Evolutionary conservation across 2,329 filamentous ascomycete species (phyloP), one percentile per base, ranked within the genome.

Genomic region (Neofusicoccum kwambonambiense): DNA sequence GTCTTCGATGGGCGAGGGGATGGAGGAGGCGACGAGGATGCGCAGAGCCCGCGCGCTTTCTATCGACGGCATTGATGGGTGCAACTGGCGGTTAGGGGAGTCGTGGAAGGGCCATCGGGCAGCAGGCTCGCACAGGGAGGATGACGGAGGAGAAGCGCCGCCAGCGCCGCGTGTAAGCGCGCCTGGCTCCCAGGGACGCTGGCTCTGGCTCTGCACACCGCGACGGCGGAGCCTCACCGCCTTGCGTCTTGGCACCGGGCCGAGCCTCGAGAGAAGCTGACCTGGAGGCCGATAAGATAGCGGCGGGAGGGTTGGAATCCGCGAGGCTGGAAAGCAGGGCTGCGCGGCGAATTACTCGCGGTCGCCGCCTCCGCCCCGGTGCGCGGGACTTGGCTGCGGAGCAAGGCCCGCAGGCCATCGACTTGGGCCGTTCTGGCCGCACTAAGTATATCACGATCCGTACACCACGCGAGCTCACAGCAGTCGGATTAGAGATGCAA

Each of bases 41-140:
- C 60, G 65, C 57, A 67, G 52, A 44, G 64, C 56, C 39, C 64
- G 57, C 34, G 56, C 45, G 27, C 45, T 42, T 31, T 63, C 65
- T 47, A 49, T 42, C 57, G 63, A 47, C 31, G 63, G 22, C 45
- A 88, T 85, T 34, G 54, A 52, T 8, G 47, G 37, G 4, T 66
- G 27, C 12, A 17, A n/a, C 39, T 17, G 44, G 63, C 7, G 35
- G 42, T 42, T 39, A 39, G 19, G 62, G 62, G 41, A 22, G 42
- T 7, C 31, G 52, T 35, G 31, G 22, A n/a, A 42, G 19, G 47
- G 49, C 45, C 22, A 51, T 41, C 8, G 41, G 35, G 52, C n/a
- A 56, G 54, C 39, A 34, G 12, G 52, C 52, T 57, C 54, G 22
- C 39, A 58, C 8, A 47, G 41, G 27, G 37, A 37, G 52, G 42